phyloP scores from a whole-genome alignment of 305 asterid species.

The Petunia hybrid region DNA sequence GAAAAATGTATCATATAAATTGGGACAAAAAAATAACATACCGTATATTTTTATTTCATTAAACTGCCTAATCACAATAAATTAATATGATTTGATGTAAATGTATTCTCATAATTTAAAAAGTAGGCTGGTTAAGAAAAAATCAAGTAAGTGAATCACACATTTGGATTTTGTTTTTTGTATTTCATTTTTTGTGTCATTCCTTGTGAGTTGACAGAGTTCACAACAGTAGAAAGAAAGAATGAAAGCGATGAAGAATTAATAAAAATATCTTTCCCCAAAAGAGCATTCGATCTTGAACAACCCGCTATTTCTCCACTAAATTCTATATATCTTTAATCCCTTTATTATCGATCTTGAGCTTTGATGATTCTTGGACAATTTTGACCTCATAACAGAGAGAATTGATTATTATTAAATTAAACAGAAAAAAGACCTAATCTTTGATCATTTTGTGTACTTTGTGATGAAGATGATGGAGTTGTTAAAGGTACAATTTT shows the following conservation, averaged over 20 bases:
- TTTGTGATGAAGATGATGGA: constrained; percentile 27
- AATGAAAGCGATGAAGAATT: background rate
- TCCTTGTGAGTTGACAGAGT: background rate
- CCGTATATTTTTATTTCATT: too few relatives aligned
- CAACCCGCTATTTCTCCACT: constrained; percentile 20
- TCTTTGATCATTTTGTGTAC: background rate
- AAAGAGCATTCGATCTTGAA: background rate
- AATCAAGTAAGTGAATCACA: background rate
- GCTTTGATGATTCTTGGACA: background rate
- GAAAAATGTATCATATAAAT: too few relatives aligned
- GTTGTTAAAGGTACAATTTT: constrained; percentile 27
- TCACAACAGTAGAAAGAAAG: background rate
- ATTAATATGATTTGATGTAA: background rate
- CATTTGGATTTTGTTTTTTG: background rate
- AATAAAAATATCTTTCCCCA: background rate
- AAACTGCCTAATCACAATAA: too few relatives aligned
- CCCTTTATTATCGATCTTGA: background rate
- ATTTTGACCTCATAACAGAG: background rate
- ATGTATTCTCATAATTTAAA: background rate
- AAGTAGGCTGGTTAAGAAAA: background rate
- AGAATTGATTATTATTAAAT: background rate
- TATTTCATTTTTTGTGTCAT: background rate
- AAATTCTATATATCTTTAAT: background rate
- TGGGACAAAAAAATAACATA: too few relatives aligned
- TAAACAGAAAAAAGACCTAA: background rate